These are phyloP conservation scores for Diacronema lutheri DNA, from an alignment of 78 protist genomes.

Conservation along the genomic window DNA sequence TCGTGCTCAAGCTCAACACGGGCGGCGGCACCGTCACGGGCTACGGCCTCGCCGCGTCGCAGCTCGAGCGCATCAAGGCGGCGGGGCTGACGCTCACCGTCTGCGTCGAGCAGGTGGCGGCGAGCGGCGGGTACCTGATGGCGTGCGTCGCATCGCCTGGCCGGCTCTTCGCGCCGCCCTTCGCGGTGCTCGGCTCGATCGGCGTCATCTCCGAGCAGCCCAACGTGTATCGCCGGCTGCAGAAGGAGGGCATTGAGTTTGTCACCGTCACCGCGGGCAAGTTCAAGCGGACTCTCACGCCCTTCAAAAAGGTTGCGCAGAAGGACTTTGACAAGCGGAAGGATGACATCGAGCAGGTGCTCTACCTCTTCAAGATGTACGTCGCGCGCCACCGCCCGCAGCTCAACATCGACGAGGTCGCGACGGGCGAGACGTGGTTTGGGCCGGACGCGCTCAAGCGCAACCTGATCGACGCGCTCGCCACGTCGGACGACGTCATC, in stretches of 20 bases:
- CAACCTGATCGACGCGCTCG: conserved; percentile 16
- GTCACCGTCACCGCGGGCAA: conserved; percentile 19
- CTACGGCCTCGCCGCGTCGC: conserved; percentile 52
- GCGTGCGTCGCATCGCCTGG: conserved; percentile 33
- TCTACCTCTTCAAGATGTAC: not conserved
- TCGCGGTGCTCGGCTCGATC: conserved; percentile 42
- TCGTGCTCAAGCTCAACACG: conserved; percentile 18
- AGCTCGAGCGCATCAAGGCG: conserved; percentile 37
- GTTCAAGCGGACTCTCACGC: conserved; percentile 50
- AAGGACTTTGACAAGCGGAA: conserved; percentile 6
- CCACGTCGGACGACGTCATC: conserved; percentile 14
- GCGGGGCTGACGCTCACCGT: conserved; percentile 20
- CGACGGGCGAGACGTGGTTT: conserved; percentile 52
- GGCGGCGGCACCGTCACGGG: conserved; percentile 50
- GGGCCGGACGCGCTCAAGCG: conserved; percentile 36
- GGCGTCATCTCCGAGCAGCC: conserved; percentile 38
- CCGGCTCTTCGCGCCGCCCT: conserved; percentile 34
- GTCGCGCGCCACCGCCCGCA: not conserved
- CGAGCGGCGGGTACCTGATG: conserved; percentile 51
- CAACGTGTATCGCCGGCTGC: conserved; percentile 38
- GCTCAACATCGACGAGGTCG: conserved; percentile 33
- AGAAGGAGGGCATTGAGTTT: conserved; percentile 27
- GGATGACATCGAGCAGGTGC: conserved; percentile 33
- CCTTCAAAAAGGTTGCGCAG: not conserved
- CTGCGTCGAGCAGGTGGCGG: conserved; percentile 55